Evolutionary conservation across 2,329 filamentous ascomycete genomes (phyloP).

Genomic region (Raffaelea deltoideospora): DNA sequence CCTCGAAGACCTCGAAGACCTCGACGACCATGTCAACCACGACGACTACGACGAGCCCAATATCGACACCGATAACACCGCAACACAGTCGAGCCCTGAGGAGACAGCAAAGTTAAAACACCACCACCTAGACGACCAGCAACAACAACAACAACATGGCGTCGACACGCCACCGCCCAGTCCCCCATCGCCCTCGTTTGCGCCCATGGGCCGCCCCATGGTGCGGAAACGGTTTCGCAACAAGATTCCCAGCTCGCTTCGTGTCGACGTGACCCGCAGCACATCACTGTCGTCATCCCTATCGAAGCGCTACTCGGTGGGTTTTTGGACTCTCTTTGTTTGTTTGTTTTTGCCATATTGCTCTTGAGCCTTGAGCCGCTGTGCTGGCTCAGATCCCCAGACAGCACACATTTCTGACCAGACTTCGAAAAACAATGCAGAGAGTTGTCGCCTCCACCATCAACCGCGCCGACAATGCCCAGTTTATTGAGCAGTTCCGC

Average conservation of each 20-base stretch:
- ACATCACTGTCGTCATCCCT: conserved; percentile 28
- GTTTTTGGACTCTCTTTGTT: conserved; percentile 9
- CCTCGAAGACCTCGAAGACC: too few species aligned
- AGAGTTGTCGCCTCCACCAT: conserved; percentile 57
- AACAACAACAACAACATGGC: conserved; percentile 5
- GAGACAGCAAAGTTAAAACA: too few species aligned
- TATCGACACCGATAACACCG: conserved; percentile 10
- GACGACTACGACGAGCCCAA: neutral
- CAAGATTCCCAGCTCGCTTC: conserved; percentile 28
- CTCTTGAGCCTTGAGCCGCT: too few species aligned
- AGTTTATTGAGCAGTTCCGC: conserved; percentile 82
- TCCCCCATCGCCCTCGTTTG: conserved; percentile 33
- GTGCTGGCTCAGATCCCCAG: too few species aligned
- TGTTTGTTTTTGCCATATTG: conserved; percentile 1
- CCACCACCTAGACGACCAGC: too few species aligned
- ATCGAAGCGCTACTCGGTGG: conserved; percentile 36
- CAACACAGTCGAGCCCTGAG: too few species aligned
- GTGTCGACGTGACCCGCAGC: conserved; percentile 24
- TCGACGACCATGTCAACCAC: conserved; percentile 3
- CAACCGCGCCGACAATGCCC: conserved; percentile 62
- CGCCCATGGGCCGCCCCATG: conserved; percentile 38
- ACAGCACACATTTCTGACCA: conserved; percentile 1
- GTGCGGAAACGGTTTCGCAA: conserved; percentile 37
- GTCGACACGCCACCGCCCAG: conserved; percentile 28
- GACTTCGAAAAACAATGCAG: too few species aligned